A percentile compares a stretch with the other conserved stretches of the same genome.
Evolutionary conservation across 2,329 filamentous ascomycete species (phyloP).

Genomic region (Ophiosphaerella herpotricha): DNA sequence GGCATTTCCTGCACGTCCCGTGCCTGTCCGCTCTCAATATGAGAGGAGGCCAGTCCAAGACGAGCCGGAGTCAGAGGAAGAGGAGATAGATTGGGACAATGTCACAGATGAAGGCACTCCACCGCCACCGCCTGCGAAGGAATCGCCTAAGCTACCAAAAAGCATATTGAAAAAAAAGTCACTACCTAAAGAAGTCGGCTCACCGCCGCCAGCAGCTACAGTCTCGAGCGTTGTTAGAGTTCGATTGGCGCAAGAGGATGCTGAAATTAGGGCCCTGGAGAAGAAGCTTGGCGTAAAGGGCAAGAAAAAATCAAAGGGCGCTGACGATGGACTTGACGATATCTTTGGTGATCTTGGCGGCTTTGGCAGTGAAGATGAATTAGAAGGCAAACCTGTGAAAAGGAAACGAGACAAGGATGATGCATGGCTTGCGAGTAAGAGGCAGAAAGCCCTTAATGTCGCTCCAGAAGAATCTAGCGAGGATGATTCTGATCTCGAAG

Average conservation of each 20-base stretch:
- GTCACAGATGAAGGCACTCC: slow-evolving; percentile 39
- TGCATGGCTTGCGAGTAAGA: slow-evolving; percentile 63
- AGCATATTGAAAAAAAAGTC: slow-evolving; percentile 33
- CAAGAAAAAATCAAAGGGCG: slow-evolving; percentile 70
- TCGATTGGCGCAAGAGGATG: slow-evolving; percentile 75
- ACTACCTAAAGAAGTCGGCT: slow-evolving; percentile 3
- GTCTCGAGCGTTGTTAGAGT: slow-evolving; percentile 57
- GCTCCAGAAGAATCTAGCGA: slow-evolving; percentile 21
- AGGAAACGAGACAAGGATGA: slow-evolving; percentile 63
- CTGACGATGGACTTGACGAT: slow-evolving; percentile 82
- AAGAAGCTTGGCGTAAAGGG: slow-evolving; percentile 83
- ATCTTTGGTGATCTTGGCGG: slow-evolving; percentile 68
- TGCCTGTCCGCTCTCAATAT: slow-evolving; percentile 21
- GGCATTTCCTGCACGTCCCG: slow-evolving; percentile 2
- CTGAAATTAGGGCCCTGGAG: slow-evolving; percentile 84
- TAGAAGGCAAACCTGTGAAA: slow-evolving; percentile 53
- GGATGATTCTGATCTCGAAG: slow-evolving; percentile 33
- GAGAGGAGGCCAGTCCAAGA: slow-evolving; percentile 15
- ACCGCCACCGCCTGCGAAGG: slow-evolving; percentile 20
- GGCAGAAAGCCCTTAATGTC: slow-evolving; percentile 54
- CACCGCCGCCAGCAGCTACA: slow-evolving; percentile 25
- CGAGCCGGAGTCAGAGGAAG: slow-evolving; percentile 23
- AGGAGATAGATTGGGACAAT: slow-evolving; percentile 36
- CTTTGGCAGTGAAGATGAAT: slow-evolving; percentile 54
- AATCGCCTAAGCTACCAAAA: slow-evolving; percentile 33